phyloP scores from a whole-genome alignment of 2,329 filamentous ascomycete species.

The Apiospora aurea region DNA sequence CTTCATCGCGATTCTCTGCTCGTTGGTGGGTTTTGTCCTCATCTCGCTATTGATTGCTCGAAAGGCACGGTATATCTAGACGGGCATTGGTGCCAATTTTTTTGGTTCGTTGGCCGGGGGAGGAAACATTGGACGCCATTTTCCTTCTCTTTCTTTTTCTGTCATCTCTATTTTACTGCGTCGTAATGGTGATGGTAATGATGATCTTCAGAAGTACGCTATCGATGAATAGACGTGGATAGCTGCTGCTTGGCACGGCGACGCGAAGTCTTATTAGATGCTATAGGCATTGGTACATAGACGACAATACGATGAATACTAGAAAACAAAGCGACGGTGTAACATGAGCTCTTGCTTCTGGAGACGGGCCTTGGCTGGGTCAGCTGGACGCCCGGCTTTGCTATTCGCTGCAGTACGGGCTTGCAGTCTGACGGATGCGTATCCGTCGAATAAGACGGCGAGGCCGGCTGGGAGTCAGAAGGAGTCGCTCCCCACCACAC shows the following conservation, averaged over 20 bases:
- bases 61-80: conserved; percentile 52
- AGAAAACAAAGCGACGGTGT: background rate
- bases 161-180: background rate
- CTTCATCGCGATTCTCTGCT: conserved; percentile 67
- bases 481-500: background rate
- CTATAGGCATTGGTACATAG: background rate
- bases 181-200: conserved; percentile 21
- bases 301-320: conserved; percentile 8
- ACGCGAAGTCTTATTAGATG: background rate
- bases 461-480: background rate
- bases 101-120: background rate
- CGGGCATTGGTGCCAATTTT: background rate
- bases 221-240: conserved; percentile 7
- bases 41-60: conserved; percentile 56
- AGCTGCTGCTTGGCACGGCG: background rate
- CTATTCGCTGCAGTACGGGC: conserved; percentile 27
- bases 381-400: background rate
- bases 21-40: conserved; percentile 62
- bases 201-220: conserved; percentile 2
- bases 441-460: conserved; percentile 18
- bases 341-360: background rate
- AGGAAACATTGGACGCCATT: background rate
- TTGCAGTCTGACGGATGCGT: background rate
- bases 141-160: background rate
- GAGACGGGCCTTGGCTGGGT: background rate